phyloP scores from a whole-genome alignment of 345 rosid genomes.

The Bruguiera gymnorhiza region DNA sequence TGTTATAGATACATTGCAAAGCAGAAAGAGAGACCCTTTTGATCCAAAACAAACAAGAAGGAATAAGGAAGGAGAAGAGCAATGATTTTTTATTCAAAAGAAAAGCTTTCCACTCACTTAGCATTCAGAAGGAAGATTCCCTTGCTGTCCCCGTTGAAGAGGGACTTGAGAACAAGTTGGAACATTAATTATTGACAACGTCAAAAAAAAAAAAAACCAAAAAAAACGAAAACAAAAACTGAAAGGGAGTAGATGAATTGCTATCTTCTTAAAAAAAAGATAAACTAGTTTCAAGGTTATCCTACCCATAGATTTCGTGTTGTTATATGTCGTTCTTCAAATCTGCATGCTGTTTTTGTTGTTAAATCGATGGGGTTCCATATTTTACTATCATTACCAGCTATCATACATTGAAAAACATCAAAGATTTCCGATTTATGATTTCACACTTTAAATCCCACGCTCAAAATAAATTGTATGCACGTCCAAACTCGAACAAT shows the following conservation, averaged over 20 bases:
- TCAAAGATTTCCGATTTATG: too few relatives aligned
- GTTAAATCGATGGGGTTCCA: too few relatives aligned
- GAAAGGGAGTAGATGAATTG: constrained; percentile 4
- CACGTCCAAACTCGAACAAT: too few relatives aligned
- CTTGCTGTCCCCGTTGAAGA: constrained; percentile 5
- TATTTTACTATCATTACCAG: too few relatives aligned
- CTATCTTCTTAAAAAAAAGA: constrained; percentile 8
- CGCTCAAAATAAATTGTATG: too few relatives aligned
- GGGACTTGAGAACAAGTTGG: background rate
- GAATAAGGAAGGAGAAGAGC: background rate
- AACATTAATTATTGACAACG: background rate
- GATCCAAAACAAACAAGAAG: background rate
- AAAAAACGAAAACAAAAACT: background rate
- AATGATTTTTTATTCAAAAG: constrained; percentile 3
- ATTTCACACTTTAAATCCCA: too few relatives aligned
- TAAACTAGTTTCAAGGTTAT: constrained; percentile 22
- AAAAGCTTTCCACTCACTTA: constrained; percentile 26
- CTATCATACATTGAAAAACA: too few relatives aligned
- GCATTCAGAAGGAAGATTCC: constrained; percentile 24
- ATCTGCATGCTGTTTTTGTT: too few relatives aligned
- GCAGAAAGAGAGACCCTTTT: background rate
- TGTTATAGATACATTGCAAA: background rate
- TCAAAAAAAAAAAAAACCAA: too few relatives aligned
- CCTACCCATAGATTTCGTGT: constrained; percentile 32
- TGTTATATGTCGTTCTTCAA: too few relatives aligned